Conservation (phyloP, 225 moss, liverwort and hornwort species). For the Bryoerythrophyllum caledonicum region DNA sequence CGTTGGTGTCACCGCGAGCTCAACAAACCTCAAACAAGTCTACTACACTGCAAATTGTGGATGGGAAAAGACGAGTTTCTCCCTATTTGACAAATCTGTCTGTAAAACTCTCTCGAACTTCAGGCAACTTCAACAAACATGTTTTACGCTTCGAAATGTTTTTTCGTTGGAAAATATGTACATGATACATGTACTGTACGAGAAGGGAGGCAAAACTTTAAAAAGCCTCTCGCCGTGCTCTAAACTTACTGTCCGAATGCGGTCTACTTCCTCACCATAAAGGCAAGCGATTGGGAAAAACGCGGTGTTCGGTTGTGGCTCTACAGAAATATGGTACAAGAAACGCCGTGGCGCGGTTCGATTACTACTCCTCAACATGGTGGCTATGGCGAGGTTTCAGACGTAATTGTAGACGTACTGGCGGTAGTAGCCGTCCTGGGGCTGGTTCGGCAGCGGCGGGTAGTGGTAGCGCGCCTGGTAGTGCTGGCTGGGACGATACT, state of each 20-base stretch:
- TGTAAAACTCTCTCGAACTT: too few relatives aligned
- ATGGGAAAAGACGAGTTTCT: too few relatives aligned
- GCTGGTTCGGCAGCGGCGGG: slow-evolving; percentile 40
- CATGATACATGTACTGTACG: neutral
- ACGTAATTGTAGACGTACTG: slow-evolving; percentile 26
- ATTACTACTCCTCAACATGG: neutral
- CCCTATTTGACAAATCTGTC: too few relatives aligned
- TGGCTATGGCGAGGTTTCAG: slow-evolving; percentile 1
- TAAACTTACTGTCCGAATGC: neutral
- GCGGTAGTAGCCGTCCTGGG: slow-evolving; percentile 21
- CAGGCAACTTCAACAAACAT: neutral
- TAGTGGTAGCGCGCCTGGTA: slow-evolving; percentile 25
- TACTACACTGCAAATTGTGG: too few relatives aligned
- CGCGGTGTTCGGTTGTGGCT: too few relatives aligned
- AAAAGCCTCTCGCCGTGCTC: neutral
- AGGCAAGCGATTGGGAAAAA: neutral
- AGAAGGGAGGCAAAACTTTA: neutral
- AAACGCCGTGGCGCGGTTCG: too few relatives aligned
- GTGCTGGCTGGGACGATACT: slow-evolving; percentile 32
- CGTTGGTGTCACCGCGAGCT: too few relatives aligned
- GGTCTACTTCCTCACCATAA: neutral
- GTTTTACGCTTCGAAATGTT: neutral
- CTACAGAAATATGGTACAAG: too few relatives aligned
- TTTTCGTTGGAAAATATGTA: neutral
- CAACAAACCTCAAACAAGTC: too few relatives aligned